Evolutionary conservation across 1,284 basidiomycete species (phyloP), one percentile per base, ranked within the genome.

Genomic region (Boletellus sp.): DNA sequence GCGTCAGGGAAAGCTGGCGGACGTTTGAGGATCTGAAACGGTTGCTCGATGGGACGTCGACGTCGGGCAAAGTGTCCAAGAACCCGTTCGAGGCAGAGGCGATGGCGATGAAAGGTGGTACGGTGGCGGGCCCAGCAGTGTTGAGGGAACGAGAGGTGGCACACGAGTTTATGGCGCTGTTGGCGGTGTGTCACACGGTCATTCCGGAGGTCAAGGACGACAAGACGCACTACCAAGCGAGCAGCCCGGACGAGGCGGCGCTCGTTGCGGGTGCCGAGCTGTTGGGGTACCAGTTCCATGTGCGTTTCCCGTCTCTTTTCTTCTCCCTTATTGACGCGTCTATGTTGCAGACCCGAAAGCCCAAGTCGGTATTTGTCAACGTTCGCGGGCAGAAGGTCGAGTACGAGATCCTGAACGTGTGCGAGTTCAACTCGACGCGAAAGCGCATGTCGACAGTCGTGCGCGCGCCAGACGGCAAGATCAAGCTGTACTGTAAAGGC

Each of bases 361-460:
- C 96, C 7, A 93, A 89, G 67, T 97, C 94, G 0, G 91, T 95
- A 5, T 97, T 92, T 65, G 82, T 98, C 55, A 86, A 90, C 50
- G 79, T 95, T 49, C 76, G 82, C 51, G 94, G 91, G 18, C 70
- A 76, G 50, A 73, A 79, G 6, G 78, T 83, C 53, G 93, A 98
- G 68, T 98, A 86, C 67, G 85, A 98, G 69, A 84, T 99, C 49
- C 75, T 99, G 51, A 98, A 99, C 65, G 89, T 99, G 43, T 97
- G 94, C 79, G 97, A 99, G 71, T 99, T 99, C 80, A 99, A 98
- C 70, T 97, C 93, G 44, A 93, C 93, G 1, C 82, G 96, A 43
- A 99, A 99, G 68, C 83, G 97, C 52, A 99, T 99, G 97, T 97
- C 95, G 19, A 95, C 93, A 1, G 74, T 99, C 53, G 84, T 99